phyloP scores from a whole-genome alignment of 2,329 filamentous ascomycete genomes.

The Fusarium nodosum region DNA sequence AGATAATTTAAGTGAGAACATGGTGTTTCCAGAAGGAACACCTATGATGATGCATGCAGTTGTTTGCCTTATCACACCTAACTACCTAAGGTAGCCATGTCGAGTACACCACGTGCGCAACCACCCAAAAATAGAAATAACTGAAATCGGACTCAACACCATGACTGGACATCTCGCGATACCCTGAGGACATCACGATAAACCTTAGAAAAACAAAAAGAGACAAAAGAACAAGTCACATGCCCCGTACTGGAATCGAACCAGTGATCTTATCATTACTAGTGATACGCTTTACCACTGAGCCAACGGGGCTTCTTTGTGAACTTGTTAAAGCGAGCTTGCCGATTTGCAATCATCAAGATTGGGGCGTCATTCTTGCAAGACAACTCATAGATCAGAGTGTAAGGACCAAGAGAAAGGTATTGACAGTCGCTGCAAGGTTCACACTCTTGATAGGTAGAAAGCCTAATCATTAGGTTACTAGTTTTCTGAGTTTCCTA shows the following conservation, averaged over 20 bases:
- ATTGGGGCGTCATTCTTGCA: too few species aligned
- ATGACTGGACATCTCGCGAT: not conserved
- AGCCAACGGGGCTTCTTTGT: slow-evolving; percentile 40
- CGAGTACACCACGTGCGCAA: not conserved
- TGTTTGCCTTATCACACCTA: too few species aligned
- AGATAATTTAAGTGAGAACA: not conserved
- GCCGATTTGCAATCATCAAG: fast-evolving
- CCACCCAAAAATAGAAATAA: not conserved
- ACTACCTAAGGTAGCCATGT: too few species aligned
- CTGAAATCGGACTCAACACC: not conserved
- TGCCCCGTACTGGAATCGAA: slow-evolving; percentile 10
- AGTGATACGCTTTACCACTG: slow-evolving; percentile 46
- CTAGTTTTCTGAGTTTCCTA: not conserved
- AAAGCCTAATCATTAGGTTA: not conserved
- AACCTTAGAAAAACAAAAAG: not conserved
- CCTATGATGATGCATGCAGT: too few species aligned
- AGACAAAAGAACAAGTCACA: slow-evolving; percentile 1
- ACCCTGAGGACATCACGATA: not conserved
- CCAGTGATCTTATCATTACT: slow-evolving; percentile 34
- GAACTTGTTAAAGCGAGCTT: fast-evolving
- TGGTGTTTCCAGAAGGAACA: not conserved
- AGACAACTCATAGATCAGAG: not conserved
- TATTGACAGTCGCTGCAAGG: not conserved
- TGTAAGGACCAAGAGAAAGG: not conserved
- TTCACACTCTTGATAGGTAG: not conserved